Evolutionary conservation across 805 yeast species (phyloP).

Genomic region (Saturnispora bothae): DNA sequence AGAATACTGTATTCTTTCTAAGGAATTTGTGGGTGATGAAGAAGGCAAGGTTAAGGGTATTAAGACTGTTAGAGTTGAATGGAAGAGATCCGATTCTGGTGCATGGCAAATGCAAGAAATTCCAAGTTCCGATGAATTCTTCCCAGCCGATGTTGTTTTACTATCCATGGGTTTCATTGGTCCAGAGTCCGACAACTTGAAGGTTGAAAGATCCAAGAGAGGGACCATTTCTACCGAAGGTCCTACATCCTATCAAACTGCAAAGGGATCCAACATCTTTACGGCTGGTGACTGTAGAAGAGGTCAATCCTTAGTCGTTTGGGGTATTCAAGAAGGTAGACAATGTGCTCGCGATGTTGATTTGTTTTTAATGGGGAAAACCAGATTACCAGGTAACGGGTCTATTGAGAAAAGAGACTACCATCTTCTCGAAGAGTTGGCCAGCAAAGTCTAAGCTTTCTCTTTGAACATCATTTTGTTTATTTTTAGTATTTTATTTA

Average conservation of each 20-base stretch:
- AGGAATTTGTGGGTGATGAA: constrained; percentile 91
- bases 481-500: not conserved
- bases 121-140: constrained; percentile 87
- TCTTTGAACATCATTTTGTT: too few species aligned
- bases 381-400: constrained; percentile 89
- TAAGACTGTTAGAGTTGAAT: constrained; percentile 93
- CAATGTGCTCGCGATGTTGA: constrained; percentile 97
- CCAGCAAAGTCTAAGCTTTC: constrained; percentile 45
- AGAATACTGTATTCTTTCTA: constrained; percentile 89
- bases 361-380: constrained; percentile 59
- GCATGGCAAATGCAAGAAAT: constrained; percentile 99
- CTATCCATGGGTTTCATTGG: constrained; percentile 97
- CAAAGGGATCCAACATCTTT: constrained; percentile 55
- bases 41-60: constrained; percentile 93
- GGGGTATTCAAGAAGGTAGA: constrained; percentile 99
- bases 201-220: constrained; percentile 60
- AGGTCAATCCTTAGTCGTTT: constrained; percentile 94
- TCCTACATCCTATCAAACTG: constrained; percentile 57
- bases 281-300: constrained; percentile 99
- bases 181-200: constrained; percentile 76
- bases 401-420: constrained; percentile 80
- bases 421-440: constrained; percentile 65
- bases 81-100: constrained; percentile 92
- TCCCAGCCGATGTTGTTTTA: constrained; percentile 89
- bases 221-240: constrained; percentile 70